Conservation (phyloP, 176 grass and related monocot genomes). For the Lolium multiflorum region DNA sequence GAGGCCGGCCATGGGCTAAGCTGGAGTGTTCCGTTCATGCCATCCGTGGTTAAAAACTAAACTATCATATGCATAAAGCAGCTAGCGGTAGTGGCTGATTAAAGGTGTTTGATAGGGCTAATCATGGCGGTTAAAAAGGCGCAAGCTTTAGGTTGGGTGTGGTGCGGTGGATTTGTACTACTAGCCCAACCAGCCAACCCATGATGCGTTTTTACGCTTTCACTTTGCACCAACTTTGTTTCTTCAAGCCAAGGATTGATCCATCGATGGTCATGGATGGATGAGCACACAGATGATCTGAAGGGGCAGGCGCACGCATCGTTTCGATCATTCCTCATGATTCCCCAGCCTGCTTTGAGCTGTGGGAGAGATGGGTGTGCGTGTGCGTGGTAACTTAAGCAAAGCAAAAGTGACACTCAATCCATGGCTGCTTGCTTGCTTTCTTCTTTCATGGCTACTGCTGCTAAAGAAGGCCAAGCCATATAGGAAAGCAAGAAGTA, state of each 20-base stretch:
- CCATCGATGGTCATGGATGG: background rate
- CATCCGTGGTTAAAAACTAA: slow-evolving; percentile 47
- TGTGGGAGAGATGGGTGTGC: slow-evolving; percentile 18
- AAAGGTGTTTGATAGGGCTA: slow-evolving; percentile 62
- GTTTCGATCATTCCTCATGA: slow-evolving; percentile 52
- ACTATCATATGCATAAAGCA: slow-evolving; percentile 13
- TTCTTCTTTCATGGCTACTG: background rate
- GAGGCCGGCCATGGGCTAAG: slow-evolving; percentile 27
- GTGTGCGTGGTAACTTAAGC: slow-evolving; percentile 63
- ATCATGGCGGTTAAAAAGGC: slow-evolving; percentile 61
- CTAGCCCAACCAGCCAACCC: background rate
- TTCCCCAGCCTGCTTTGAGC: slow-evolving; percentile 38
- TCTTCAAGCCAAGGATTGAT: slow-evolving; percentile 66
- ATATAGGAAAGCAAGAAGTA: background rate
- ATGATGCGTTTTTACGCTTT: slow-evolving; percentile 62
- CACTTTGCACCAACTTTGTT: slow-evolving; percentile 74
- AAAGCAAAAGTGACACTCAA: slow-evolving; percentile 31
- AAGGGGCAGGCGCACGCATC: slow-evolving; percentile 5
- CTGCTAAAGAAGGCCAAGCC: background rate
- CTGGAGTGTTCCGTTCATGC: slow-evolving; percentile 49
- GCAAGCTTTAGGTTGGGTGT: slow-evolving; percentile 32
- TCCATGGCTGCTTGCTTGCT: background rate
- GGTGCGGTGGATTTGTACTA: background rate
- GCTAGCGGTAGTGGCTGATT: slow-evolving; percentile 27
- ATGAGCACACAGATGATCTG: background rate